These are phyloP conservation scores for Leccinum disarticulatum DNA, from an alignment of 768 basidiomycete species.

Conservation along the genomic window DNA sequence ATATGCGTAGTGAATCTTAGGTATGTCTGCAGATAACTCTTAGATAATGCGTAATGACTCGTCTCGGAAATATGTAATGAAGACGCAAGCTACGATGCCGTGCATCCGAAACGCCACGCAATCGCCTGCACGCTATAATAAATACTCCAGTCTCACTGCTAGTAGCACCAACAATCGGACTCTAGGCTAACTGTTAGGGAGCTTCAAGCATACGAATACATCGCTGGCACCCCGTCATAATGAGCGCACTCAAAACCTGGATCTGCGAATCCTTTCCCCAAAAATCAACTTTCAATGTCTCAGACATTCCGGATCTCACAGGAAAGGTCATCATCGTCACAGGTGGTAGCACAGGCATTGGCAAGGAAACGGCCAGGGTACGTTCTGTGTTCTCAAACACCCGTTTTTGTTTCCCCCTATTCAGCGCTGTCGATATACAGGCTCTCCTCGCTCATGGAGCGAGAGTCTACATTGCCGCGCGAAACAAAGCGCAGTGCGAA, in stretches of 20 bases:
- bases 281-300: conserved; percentile 26
- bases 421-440: conserved; percentile 1
- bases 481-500: conserved; percentile 24
- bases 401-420: background rate
- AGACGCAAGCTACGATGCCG: no score
- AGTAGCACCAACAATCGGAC: no score
- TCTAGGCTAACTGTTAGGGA: no score
- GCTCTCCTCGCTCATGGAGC: conserved; percentile 33
- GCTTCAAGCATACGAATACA: background rate
- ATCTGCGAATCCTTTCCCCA: conserved; percentile 18
- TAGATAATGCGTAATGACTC: no score
- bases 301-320: conserved; percentile 36
- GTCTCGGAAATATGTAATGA: no score
- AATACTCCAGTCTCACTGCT: background rate
- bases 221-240: background rate
- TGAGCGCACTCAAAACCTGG: conserved; percentile 10
- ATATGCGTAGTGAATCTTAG: no score
- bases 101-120: background rate
- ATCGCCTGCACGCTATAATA: background rate
- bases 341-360: conserved; percentile 34
- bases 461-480: conserved; percentile 37
- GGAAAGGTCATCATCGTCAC: conserved; percentile 37
- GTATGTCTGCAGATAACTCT: no score
- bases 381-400: background rate
- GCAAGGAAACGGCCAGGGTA: conserved; percentile 25